A percentile compares a stretch with the other conserved stretches of the same genome.
phyloP scores from a whole-genome alignment of 768 basidiomycete genomes.

The Lactarius indigo region DNA sequence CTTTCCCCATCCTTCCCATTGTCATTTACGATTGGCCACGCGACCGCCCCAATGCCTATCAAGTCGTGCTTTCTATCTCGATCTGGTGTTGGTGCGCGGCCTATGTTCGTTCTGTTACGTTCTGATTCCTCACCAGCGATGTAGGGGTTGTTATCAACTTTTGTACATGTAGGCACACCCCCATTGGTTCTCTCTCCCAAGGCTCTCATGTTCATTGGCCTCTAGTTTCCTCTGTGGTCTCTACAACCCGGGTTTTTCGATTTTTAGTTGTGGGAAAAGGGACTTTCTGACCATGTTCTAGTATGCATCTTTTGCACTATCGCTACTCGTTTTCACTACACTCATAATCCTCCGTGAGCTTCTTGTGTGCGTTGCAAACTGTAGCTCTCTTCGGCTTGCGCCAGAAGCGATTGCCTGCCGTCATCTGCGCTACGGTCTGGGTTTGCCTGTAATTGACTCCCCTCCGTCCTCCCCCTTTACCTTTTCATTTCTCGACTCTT shows the following conservation, averaged over 20 bases:
- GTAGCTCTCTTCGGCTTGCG: constrained; percentile 71
- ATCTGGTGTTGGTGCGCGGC: constrained; percentile 61
- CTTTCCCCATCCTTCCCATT: constrained; percentile 59
- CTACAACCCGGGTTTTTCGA: constrained; percentile 32
- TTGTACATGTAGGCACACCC: constrained; percentile 40
- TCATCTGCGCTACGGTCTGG: constrained; percentile 54
- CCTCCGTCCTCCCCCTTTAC: constrained; percentile 28
- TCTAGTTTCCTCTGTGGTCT: constrained; percentile 43
- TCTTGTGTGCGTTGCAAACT: constrained; percentile 45
- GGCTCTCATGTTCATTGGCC: neutral
- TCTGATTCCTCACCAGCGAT: constrained; percentile 20
- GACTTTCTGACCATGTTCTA: constrained; percentile 41
- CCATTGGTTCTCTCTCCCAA: neutral
- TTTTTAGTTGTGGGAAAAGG: constrained; percentile 43
- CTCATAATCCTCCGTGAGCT: constrained; percentile 26
- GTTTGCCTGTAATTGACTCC: constrained; percentile 31
- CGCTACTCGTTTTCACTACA: constrained; percentile 16
- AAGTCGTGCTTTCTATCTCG: constrained; percentile 52
- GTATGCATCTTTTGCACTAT: constrained; percentile 25
- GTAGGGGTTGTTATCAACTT: constrained; percentile 58
- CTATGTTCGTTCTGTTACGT: neutral
- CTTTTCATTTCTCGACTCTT: constrained; percentile 27
- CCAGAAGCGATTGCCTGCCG: constrained; percentile 62
- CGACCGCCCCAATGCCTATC: constrained; percentile 55
- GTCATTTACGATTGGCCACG: constrained; percentile 72